Evolutionary conservation across 495 filamentous ascomycete species (phyloP).

Genomic region (Penicillium nucicola): DNA sequence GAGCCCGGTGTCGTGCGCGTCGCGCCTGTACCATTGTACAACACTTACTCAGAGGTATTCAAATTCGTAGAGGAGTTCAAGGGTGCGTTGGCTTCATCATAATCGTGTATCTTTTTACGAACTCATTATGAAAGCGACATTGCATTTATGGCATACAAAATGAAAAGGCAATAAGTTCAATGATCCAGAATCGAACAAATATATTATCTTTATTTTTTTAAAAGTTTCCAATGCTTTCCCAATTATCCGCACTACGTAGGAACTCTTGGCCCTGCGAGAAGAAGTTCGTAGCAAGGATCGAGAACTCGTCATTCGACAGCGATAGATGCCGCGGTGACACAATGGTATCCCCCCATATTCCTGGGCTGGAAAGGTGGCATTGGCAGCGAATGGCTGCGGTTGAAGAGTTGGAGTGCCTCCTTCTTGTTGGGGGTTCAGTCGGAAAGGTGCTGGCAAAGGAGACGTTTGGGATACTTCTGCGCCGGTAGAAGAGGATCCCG

Average conservation of each 20-base stretch:
- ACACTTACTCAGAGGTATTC: constrained; percentile 76
- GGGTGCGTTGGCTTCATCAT: constrained; percentile 22
- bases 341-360: constrained; percentile 21
- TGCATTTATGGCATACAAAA: neutral
- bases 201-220: constrained; percentile 5
- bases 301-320: constrained; percentile 43
- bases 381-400: constrained; percentile 11
- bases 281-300: constrained; percentile 48
- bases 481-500: constrained; percentile 16
- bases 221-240: constrained; percentile 40
- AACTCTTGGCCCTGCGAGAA: constrained; percentile 47
- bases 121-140: neutral
- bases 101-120: neutral
- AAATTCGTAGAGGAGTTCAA: constrained; percentile 60
- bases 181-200: neutral
- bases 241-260: constrained; percentile 34
- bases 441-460: constrained; percentile 42
- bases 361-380: constrained; percentile 10
- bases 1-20: constrained; percentile 92
- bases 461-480: constrained; percentile 45
- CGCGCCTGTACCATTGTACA: constrained; percentile 89
- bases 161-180: neutral
- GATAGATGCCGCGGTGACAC: constrained; percentile 27
- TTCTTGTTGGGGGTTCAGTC: constrained; percentile 26
- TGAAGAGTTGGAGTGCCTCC: constrained; percentile 8